These are phyloP conservation scores for Hanseniaspora sp. DNA, from an alignment of 1,139 yeast genomes.

Conservation along the genomic window DNA sequence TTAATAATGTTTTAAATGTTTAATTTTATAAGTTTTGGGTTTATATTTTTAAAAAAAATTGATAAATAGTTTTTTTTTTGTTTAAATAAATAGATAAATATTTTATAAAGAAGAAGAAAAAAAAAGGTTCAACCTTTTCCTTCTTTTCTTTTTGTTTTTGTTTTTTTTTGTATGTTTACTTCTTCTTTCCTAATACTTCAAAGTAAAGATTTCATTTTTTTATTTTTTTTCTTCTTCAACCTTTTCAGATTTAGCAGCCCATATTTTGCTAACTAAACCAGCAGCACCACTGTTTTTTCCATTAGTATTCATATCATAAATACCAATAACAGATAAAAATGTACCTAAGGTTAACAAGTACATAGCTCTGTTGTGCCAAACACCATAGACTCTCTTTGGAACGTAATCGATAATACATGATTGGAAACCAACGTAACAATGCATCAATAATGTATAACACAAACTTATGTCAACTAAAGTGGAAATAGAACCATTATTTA, in stretches of 20 bases:
- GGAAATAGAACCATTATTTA: slow-evolving; percentile 43
- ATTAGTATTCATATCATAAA: slow-evolving; percentile 45
- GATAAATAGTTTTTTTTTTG: no score
- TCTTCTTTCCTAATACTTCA: neutral
- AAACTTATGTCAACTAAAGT: slow-evolving; percentile 47
- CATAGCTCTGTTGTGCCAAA: slow-evolving; percentile 51
- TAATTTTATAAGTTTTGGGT: no score
- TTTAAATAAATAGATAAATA: neutral
- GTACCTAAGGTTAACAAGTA: slow-evolving; percentile 55
- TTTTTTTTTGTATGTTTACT: no score
- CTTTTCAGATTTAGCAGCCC: slow-evolving; percentile 30
- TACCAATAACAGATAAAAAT: slow-evolving; percentile 51
- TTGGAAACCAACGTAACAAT: slow-evolving; percentile 61
- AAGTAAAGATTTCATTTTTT: no score
- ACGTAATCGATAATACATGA: slow-evolving; percentile 72
- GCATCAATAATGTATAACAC: slow-evolving; percentile 47
- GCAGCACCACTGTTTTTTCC: slow-evolving; percentile 55
- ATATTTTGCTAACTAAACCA: slow-evolving; percentile 35
- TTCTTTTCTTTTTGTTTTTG: no score
- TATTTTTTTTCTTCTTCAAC: neutral
- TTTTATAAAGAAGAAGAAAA: neutral
- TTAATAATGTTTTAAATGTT: no score
- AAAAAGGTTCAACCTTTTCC: neutral
- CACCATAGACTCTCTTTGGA: slow-evolving; percentile 61
- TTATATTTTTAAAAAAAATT: no score